Conservation (phyloP, 805 yeast genomes). For the Sugiyamaella mastotermitis region DNA sequence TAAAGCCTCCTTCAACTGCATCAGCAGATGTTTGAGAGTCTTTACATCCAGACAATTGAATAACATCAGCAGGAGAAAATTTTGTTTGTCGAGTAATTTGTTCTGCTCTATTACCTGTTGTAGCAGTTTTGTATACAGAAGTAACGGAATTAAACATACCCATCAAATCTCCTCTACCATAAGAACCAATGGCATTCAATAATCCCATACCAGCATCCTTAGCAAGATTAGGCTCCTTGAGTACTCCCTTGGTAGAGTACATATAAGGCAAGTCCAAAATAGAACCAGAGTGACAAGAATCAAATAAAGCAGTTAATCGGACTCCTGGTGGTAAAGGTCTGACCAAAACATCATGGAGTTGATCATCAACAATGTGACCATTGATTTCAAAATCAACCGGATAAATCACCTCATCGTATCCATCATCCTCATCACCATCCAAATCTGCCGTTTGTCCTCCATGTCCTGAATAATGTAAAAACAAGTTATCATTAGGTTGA, state of each 20-base stretch:
- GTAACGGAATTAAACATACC: slow-evolving; percentile 39
- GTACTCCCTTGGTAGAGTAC: slow-evolving; percentile 76
- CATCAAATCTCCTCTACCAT: slow-evolving; percentile 54
- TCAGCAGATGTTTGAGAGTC: slow-evolving; percentile 84
- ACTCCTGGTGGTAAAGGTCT: slow-evolving; percentile 65
- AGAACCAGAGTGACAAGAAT: slow-evolving; percentile 83
- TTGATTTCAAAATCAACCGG: slow-evolving; percentile 64
- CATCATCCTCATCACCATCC: slow-evolving; percentile 72
- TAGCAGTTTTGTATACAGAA: slow-evolving; percentile 29
- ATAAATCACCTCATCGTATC: slow-evolving; percentile 64
- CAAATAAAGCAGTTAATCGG: slow-evolving; percentile 72
- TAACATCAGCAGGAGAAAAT: slow-evolving; percentile 70
- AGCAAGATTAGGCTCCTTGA: slow-evolving; percentile 74
- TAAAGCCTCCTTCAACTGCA: slow-evolving; percentile 60
- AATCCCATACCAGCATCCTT: slow-evolving; percentile 70
- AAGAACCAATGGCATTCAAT: slow-evolving; percentile 51
- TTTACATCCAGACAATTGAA: slow-evolving; percentile 74
- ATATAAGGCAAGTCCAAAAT: slow-evolving; percentile 73
- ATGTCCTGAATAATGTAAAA: slow-evolving; percentile 84
- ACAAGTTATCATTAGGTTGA: slow-evolving; percentile 66
- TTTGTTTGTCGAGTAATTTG: slow-evolving; percentile 47
- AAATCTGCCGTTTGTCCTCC: slow-evolving; percentile 69
- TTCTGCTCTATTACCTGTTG: slow-evolving; percentile 33
- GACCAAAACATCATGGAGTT: slow-evolving; percentile 66
- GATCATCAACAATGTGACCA: slow-evolving; percentile 71